Conservation (phyloP, 768 basidiomycete species). For the Kwoniella dendrophila region DNA sequence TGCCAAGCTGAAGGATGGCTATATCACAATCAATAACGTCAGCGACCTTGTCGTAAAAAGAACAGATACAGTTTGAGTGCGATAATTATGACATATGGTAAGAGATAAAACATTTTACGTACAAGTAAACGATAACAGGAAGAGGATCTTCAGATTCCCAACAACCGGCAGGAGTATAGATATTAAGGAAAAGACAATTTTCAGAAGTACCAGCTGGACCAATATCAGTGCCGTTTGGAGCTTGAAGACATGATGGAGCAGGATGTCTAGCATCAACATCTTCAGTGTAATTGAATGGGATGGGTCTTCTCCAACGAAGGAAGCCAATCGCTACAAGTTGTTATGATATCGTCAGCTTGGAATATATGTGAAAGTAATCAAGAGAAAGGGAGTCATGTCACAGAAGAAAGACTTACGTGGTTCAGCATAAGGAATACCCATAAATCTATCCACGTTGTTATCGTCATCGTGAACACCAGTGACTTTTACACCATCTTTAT, state of each 20-base stretch:
- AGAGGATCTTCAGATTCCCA: slow-evolving; percentile 43
- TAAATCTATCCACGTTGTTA: slow-evolving; percentile 34
- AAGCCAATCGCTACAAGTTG: slow-evolving; percentile 30
- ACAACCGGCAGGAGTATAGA: slow-evolving; percentile 57
- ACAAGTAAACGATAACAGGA: slow-evolving; percentile 60
- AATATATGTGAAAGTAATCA: background rate
- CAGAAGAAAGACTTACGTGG: slow-evolving; percentile 44
- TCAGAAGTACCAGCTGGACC: slow-evolving; percentile 53
- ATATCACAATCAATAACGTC: slow-evolving; percentile 56
- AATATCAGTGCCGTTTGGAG: slow-evolving; percentile 7
- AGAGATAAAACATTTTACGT: slow-evolving; percentile 11
- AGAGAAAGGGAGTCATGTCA: no score
- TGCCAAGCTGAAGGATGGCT: slow-evolving; percentile 51
- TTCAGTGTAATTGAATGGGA: slow-evolving; percentile 32
- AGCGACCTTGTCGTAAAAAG: background rate
- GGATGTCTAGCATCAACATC: slow-evolving; percentile 35
- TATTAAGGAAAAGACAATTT: slow-evolving; percentile 62
- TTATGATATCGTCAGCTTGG: slow-evolving; percentile 11
- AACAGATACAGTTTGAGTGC: no score
- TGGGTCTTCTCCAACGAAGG: slow-evolving; percentile 44
- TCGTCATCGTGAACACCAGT: slow-evolving; percentile 30
- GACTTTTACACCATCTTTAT: slow-evolving; percentile 24
- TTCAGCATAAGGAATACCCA: slow-evolving; percentile 52
- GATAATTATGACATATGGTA: background rate
- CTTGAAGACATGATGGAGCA: slow-evolving; percentile 47